Evolutionary conservation across 495 filamentous ascomycete genomes (phyloP).

Genomic region (Cercophora samala): DNA sequence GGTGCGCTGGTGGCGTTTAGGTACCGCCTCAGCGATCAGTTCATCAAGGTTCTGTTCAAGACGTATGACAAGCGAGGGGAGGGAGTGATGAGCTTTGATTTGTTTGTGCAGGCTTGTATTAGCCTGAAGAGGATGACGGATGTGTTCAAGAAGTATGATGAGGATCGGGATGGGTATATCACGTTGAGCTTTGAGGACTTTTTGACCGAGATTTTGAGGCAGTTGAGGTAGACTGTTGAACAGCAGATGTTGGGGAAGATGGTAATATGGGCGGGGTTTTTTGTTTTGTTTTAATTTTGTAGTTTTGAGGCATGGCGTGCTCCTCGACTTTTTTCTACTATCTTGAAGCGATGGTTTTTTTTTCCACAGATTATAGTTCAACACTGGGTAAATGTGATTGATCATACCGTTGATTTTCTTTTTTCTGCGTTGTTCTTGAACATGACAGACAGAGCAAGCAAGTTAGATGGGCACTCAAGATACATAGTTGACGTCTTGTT

Average conservation of each 20-base stretch:
- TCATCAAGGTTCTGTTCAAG: conserved; percentile 75
- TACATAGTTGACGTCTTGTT: background rate
- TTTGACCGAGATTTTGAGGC: conserved; percentile 59
- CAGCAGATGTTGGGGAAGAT: background rate
- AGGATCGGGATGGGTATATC: conserved; percentile 90
- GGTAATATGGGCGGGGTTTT: background rate
- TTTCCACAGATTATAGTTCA: background rate
- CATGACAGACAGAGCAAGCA: background rate
- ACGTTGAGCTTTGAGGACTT: conserved; percentile 81
- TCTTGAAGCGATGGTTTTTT: background rate
- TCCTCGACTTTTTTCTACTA: background rate
- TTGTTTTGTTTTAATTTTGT: background rate
- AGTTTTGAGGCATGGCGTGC: background rate
- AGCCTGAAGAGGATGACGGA: conserved; percentile 97
- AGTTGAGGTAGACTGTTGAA: conserved; percentile 42
- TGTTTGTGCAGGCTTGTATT: conserved; percentile 98
- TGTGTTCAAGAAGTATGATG: conserved; percentile 98
- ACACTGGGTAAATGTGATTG: background rate
- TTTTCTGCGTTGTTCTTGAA: background rate
- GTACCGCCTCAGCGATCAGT: conserved; percentile 79
- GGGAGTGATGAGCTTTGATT: conserved; percentile 84
- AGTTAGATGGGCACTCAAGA: background rate
- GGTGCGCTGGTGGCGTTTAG: conserved; percentile 93
- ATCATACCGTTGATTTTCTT: background rate
- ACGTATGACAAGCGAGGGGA: conserved; percentile 58